Conservation (phyloP, 2,329 filamentous ascomycete species). For the Lecanicillium sp. region DNA sequence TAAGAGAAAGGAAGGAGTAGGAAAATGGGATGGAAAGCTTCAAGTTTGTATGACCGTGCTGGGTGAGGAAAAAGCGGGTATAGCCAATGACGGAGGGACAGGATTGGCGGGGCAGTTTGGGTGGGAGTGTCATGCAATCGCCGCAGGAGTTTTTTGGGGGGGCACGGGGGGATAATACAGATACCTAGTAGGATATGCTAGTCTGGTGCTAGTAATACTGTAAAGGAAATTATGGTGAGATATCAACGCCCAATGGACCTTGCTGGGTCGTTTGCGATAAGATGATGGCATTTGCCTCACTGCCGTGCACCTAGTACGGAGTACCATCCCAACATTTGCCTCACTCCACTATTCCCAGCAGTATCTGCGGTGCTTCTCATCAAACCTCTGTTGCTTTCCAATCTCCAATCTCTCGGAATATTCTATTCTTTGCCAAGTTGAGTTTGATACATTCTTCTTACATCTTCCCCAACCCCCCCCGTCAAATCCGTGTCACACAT, state of each 20-base stretch:
- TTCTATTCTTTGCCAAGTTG: too few relatives aligned
- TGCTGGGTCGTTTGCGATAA: neutral
- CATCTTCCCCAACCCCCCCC: neutral
- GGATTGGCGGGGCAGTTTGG: slow-evolving; percentile 11
- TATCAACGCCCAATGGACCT: neutral
- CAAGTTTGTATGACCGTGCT: slow-evolving; percentile 11
- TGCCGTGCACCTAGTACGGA: neutral
- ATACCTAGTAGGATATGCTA: too few relatives aligned
- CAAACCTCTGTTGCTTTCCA: neutral
- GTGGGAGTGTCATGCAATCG: slow-evolving; percentile 9
- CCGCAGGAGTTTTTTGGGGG: slow-evolving; percentile 1
- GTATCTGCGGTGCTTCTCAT: neutral
- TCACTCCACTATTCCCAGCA: slow-evolving; percentile 2
- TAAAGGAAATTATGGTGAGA: slow-evolving; percentile 3
- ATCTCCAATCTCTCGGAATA: too few relatives aligned
- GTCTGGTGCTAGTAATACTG: neutral
- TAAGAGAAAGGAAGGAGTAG: neutral
- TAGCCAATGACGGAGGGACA: slow-evolving; percentile 1
- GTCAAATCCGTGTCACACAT: slow-evolving; percentile 4
- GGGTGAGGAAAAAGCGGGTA: slow-evolving; percentile 13
- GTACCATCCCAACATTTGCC: slow-evolving; percentile 5
- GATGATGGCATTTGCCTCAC: neutral
- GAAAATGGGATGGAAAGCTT: slow-evolving; percentile 5
- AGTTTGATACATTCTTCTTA: slow-evolving; percentile 10
- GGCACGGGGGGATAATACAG: too few relatives aligned